Conservation (phyloP, 306 rosid genomes). For the Spatholobus suberectus region DNA sequence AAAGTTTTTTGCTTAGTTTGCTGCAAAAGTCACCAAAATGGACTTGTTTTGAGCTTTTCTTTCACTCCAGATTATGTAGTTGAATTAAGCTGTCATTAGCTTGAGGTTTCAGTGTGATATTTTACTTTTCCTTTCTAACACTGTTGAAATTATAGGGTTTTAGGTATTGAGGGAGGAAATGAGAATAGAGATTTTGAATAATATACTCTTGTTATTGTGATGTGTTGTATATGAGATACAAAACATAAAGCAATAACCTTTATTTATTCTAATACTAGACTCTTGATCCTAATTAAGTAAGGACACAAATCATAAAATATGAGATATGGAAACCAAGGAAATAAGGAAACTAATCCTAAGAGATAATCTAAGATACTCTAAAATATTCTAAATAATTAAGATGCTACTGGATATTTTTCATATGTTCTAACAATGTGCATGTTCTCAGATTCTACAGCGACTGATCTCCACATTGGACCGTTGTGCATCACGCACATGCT, state of each 20-base stretch:
- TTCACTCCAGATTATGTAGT: slow-evolving; percentile 4
- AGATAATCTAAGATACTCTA: background rate
- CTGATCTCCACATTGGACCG: slow-evolving; percentile 89
- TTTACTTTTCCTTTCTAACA: slow-evolving; percentile 25
- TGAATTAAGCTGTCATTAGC: slow-evolving; percentile 17
- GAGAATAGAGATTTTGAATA: background rate
- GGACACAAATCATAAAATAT: background rate
- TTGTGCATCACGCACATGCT: slow-evolving; percentile 94
- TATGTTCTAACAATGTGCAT: slow-evolving; percentile 25
- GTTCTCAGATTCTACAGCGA: slow-evolving; percentile 75
- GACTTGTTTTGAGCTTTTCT: slow-evolving; percentile 25
- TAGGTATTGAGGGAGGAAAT: background rate
- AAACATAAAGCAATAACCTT: background rate
- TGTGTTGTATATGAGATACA: background rate
- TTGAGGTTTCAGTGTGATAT: slow-evolving; percentile 1
- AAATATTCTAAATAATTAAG: background rate
- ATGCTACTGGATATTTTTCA: background rate
- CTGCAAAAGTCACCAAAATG: slow-evolving; percentile 6
- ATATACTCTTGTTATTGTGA: background rate
- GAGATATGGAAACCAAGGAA: background rate
- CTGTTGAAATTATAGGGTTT: background rate
- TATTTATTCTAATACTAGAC: background rate
- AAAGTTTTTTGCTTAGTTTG: slow-evolving; percentile 2
- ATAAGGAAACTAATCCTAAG: background rate
- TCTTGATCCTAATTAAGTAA: background rate